phyloP scores from a whole-genome alignment of 1,284 basidiomycete species.

The Cystobasidium slooffiae region DNA sequence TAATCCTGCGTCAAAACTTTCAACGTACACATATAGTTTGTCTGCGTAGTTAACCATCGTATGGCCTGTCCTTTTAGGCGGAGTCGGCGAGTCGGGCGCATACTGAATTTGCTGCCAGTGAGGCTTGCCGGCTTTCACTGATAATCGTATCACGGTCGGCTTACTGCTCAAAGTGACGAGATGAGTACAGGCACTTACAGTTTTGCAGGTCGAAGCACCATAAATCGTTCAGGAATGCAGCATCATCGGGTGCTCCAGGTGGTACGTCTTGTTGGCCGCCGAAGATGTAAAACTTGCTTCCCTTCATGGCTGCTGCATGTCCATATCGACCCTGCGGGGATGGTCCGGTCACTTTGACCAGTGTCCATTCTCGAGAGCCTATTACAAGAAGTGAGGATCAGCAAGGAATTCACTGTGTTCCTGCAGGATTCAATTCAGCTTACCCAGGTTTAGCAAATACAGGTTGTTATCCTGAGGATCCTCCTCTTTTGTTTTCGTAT shows the following conservation, averaged over 20 bases:
- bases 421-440: not conserved
- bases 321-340: conserved; percentile 87
- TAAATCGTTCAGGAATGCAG: conserved; percentile 84
- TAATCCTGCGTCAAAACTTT: not conserved
- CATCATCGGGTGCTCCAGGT: conserved; percentile 62
- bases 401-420: no score
- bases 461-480: conserved; percentile 86
- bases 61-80: conserved; percentile 90
- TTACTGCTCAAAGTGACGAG: not conserved
- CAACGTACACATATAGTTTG: conserved; percentile 77
- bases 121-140: conserved; percentile 61
- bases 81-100: conserved; percentile 74
- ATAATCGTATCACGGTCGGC: not conserved
- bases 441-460: conserved; percentile 93
- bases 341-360: conserved; percentile 74
- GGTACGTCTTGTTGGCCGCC: conserved; percentile 86
- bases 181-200: conserved; percentile 63
- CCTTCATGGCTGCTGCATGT: conserved; percentile 91
- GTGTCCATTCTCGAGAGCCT: conserved; percentile 94
- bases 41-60: conserved; percentile 83
- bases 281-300: conserved; percentile 90
- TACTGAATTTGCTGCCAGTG: conserved; percentile 53
- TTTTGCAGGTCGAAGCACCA: conserved; percentile 97
- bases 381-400: no score
- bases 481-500: conserved; percentile 72